These are phyloP conservation scores for Tagetes patula DNA, from an alignment of 129 eudicot species.

Conservation along the genomic window DNA sequence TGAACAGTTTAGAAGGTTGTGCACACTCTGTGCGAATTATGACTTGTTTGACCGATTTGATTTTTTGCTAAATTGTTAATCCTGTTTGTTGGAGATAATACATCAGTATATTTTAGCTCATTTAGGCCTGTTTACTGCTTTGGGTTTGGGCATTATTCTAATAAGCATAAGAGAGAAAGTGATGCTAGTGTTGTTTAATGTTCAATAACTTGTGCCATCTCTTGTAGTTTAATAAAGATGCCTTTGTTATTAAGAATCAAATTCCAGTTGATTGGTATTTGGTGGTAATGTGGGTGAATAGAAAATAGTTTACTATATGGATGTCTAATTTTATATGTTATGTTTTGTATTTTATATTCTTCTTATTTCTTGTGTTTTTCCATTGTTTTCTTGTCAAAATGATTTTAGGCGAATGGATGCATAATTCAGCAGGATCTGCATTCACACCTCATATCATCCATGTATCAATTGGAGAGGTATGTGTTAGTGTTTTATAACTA, in stretches of 20 bases:
- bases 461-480: constrained; percentile 76
- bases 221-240: not conserved
- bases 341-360: not conserved
- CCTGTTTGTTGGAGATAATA: not conserved
- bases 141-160: not conserved
- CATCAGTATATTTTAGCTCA: not conserved
- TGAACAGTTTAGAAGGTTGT: not conserved
- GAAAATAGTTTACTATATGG: not conserved
- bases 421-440: constrained; percentile 85
- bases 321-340: not conserved
- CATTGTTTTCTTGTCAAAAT: constrained; percentile 2
- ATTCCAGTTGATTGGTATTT: not conserved
- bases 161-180: not conserved
- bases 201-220: not conserved
- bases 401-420: constrained; percentile 92
- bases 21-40: not conserved
- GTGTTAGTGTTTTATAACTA: not conserved
- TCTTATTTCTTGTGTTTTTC: not conserved
- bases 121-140: not conserved
- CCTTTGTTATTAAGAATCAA: not conserved
- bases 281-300: not conserved
- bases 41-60: not conserved
- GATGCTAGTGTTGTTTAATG: not conserved
- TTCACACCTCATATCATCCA: constrained; percentile 91
- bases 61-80: not conserved